phyloP scores from a whole-genome alignment of 768 basidiomycete species.

The Rhizopogon rudus region DNA sequence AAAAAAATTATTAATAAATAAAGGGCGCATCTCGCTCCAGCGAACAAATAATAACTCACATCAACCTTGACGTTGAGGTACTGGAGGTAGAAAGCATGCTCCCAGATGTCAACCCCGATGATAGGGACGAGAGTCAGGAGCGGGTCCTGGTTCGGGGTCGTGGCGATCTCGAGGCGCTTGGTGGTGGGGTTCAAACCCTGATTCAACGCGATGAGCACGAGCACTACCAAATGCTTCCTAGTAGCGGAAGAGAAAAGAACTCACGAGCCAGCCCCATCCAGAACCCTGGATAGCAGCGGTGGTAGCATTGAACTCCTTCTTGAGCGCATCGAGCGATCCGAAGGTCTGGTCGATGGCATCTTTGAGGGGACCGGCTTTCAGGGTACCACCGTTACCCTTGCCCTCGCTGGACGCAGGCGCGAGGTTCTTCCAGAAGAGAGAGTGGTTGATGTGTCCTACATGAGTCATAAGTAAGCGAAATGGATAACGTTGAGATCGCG shows the following conservation, averaged over 20 bases:
- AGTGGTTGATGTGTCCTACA: constrained; percentile 88
- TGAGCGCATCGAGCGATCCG: constrained; percentile 66
- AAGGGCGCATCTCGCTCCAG: background rate
- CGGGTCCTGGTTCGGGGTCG: constrained; percentile 96
- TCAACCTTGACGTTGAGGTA: constrained; percentile 94
- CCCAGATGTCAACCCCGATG: constrained; percentile 94
- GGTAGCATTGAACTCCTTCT: constrained; percentile 79
- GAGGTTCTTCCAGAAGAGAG: constrained; percentile 95
- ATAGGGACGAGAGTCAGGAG: constrained; percentile 71
- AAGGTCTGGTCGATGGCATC: constrained; percentile 56
- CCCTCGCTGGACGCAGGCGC: constrained; percentile 52
- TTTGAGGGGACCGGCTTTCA: constrained; percentile 64
- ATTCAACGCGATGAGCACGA: background rate
- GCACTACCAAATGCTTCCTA: background rate
- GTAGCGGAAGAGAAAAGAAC: constrained; percentile 24
- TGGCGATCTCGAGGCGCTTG: constrained; percentile 77
- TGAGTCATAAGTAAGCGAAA: constrained; percentile 41
- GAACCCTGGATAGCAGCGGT: constrained; percentile 88
- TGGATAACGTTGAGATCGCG: constrained; percentile 4
- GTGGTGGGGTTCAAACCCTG: constrained; percentile 67
- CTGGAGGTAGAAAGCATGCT: constrained; percentile 95
- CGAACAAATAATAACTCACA: constrained; percentile 43
- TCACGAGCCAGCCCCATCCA: constrained; percentile 95
- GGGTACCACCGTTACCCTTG: constrained; percentile 56
- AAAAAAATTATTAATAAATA: background rate